A percentile compares a stretch with the other conserved stretches of the same genome.
Evolutionary conservation across 78 protist genomes (phyloP).

Genomic region (Bigelowiella natans): DNA sequence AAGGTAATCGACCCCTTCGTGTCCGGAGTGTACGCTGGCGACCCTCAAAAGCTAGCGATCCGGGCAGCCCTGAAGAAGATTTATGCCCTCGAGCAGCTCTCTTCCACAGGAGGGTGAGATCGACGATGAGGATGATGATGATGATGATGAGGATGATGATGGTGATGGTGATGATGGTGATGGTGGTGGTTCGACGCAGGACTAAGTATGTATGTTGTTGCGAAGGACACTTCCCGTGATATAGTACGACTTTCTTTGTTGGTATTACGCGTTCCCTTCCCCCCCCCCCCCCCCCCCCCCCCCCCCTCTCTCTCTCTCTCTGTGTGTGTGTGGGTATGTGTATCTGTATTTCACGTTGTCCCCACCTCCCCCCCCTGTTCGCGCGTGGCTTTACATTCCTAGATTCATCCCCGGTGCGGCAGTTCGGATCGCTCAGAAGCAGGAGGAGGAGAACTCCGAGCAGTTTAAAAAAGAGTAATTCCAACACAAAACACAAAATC

Average conservation of each 20-base stretch:
- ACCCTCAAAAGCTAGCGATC: slow-evolving; percentile 1
- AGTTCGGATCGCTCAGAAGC: neutral
- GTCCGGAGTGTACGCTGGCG: slow-evolving; percentile 38
- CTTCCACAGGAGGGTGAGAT: neutral
- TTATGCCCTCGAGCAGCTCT: neutral
- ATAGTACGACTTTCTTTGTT: too few species aligned
- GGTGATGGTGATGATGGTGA: too few species aligned
- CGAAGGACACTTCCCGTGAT: too few species aligned
- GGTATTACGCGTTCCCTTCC: neutral
- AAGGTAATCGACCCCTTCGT: slow-evolving; percentile 30
- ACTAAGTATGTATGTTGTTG: too few species aligned
- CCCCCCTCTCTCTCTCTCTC: neutral
- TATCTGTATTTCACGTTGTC: neutral
- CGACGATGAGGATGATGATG: too few species aligned
- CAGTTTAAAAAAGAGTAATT: neutral
- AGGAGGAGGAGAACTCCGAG: neutral
- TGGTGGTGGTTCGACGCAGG: too few species aligned
- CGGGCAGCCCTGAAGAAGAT: slow-evolving; percentile 4
- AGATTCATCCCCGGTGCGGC: neutral
- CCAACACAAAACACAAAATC: too few species aligned
- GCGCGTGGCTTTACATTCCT: too few species aligned
- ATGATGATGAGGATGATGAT: too few species aligned
- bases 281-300: slow-evolving; percentile 13
- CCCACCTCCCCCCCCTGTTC: too few species aligned
- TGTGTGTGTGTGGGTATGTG: neutral